Base-by-base conservation (phyloP, 371 early-diverging fungal genomes). In the Apophysomyces elegans region DNA sequence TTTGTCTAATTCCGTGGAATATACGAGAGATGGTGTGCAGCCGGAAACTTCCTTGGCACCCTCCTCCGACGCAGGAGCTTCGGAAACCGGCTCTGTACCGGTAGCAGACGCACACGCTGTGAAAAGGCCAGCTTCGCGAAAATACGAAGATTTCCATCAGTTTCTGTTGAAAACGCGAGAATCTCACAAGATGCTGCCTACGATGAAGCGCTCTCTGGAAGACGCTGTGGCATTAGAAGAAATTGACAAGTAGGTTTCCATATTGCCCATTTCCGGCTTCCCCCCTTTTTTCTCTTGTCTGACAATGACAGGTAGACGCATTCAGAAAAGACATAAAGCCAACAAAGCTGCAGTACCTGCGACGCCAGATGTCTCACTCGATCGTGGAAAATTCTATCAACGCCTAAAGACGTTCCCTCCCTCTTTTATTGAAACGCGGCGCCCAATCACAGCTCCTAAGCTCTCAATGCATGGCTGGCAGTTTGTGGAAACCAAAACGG, bases 251-350 rank as follows among this genome's bases (percentile, higher is more conserved):
- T 50, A 21, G 21, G 21, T 8, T 21, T 18, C 54, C 4, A 16
- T 7, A 9, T n/a, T 50, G 54, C 9, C 9, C 32, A 26, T 26
- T 26, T 26, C 32, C 3, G 32, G 2, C 1, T 26, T 26, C 32
- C 46, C 46, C 13, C 46, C 4, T 45, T 13, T 43, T 43, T 45
- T 45, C 13, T n/a, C 21, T 7, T 21, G 21, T 21, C 18, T 47
- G 13, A 47, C 18, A 47, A 47, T 47, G 18, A 18, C 8, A 21
- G 8, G 21, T 50, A 50, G 54, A 50, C 54, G 54, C 21, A 50
- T 50, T 21, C 54, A 50, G 54, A 50, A 50, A 50, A 16, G 54
- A 5, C 54, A 50, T 16, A 50, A 50, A 50, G 54, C 54, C 54
- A 21, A 21, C 2, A 50, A 50, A 11, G 9, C 54, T 2, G 54